These are phyloP conservation scores for Persicaria maculosa DNA, from an alignment of 148 eudicot species.

Conservation along the genomic window DNA sequence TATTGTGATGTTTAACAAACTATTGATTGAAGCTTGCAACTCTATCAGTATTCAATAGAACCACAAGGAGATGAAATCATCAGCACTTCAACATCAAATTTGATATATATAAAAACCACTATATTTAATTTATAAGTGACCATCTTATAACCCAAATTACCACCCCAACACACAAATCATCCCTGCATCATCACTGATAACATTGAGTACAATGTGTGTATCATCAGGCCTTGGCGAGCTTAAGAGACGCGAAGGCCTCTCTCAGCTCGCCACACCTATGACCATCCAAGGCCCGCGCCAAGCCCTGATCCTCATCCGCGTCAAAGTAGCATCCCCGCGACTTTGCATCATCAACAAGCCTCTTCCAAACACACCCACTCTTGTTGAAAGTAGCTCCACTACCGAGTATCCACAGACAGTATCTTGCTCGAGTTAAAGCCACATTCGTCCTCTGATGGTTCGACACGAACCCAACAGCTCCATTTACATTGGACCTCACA, in stretches of 20 bases:
- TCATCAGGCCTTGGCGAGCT: background rate
- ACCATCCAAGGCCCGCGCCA: background rate
- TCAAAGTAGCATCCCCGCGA: conserved; percentile 28
- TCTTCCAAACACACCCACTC: conserved; percentile 31
- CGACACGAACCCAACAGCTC: conserved; percentile 29
- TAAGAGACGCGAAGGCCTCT: background rate
- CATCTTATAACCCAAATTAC: too few species aligned
- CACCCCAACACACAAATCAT: too few species aligned
- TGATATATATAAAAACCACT: too few species aligned
- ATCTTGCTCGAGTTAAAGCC: conserved; percentile 51
- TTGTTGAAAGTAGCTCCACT: conserved; percentile 25
- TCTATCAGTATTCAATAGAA: too few species aligned
- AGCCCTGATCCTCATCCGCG: conserved; percentile 23
- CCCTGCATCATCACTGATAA: too few species aligned
- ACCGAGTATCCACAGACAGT: conserved; percentile 62
- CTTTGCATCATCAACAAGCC: conserved; percentile 38
- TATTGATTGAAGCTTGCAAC: too few species aligned
- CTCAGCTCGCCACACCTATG: background rate
- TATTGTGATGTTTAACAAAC: too few species aligned
- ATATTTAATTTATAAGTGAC: too few species aligned
- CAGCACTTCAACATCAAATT: too few species aligned
- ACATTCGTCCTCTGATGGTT: conserved; percentile 30
- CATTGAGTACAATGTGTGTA: too few species aligned
- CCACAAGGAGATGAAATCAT: too few species aligned
- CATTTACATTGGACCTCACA: conserved; percentile 27